Evolutionary conservation across 768 basidiomycete genomes (phyloP).

Genomic region (Hortiboletus campestris): DNA sequence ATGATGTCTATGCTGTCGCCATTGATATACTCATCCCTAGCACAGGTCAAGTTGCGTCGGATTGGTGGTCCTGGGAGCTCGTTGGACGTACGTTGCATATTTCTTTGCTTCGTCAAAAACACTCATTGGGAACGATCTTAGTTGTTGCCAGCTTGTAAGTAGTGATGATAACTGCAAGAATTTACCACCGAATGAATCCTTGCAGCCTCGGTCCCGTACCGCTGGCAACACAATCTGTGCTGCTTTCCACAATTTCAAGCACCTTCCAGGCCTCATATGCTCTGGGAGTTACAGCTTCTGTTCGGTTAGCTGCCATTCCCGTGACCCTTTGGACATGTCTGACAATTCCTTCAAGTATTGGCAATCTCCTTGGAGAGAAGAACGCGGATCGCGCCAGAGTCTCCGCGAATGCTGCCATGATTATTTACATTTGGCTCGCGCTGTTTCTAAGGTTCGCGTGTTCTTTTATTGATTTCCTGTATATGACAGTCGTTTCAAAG

Average conservation of each 20-base stretch:
- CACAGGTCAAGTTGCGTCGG: conserved; percentile 73
- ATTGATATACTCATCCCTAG: not conserved
- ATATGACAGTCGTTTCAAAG: conserved; percentile 29
- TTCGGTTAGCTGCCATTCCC: conserved; percentile 51
- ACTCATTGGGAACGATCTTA: conserved; percentile 19
- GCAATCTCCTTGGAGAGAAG: conserved; percentile 83
- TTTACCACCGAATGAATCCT: conserved; percentile 15
- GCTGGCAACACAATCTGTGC: conserved; percentile 86
- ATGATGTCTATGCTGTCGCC: not conserved
- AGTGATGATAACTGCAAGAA: not conserved
- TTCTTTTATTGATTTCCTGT: not conserved
- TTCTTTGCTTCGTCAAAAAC: not conserved
- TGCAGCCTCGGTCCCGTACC: conserved; percentile 71
- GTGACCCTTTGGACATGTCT: not conserved
- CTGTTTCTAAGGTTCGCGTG: conserved; percentile 53
- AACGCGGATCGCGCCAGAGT: conserved; percentile 70
- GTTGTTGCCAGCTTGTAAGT: conserved; percentile 54
- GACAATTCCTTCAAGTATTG: conserved; percentile 51
- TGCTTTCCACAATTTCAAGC: conserved; percentile 70
- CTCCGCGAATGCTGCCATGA: conserved; percentile 61
- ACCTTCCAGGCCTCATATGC: conserved; percentile 85
- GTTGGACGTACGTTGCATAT: conserved; percentile 43
- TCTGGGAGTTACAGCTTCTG: conserved; percentile 77
- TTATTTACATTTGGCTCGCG: conserved; percentile 62
- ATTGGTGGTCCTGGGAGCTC: conserved; percentile 98